Conservation (phyloP, 805 yeast genomes). For the Huiozyma naganishii region DNA sequence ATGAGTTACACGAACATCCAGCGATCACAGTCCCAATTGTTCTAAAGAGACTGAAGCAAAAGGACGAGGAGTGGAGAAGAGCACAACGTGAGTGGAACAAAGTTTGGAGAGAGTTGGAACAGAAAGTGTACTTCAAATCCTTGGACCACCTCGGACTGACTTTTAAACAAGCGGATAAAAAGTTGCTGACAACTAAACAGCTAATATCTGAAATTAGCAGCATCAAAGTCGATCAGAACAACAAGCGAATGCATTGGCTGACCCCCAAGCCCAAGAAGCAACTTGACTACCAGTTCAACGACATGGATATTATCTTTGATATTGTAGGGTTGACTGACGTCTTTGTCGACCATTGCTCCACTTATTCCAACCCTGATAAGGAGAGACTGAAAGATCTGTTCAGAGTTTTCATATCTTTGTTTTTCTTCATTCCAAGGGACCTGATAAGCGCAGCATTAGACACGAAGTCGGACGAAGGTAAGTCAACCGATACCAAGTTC, state of each 20-base stretch:
- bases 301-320: conserved; percentile 62
- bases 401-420: conserved; percentile 56
- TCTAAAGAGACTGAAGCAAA: conserved; percentile 84
- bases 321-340: conserved; percentile 55
- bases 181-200: conserved; percentile 79
- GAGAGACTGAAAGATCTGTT: conserved; percentile 65
- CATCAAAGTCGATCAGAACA: conserved; percentile 82
- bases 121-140: conserved; percentile 85
- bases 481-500: conserved; percentile 12
- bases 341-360: conserved; percentile 56
- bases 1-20: conserved; percentile 91
- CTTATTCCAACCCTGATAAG: conserved; percentile 71
- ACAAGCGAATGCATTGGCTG: conserved; percentile 74
- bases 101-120: conserved; percentile 97
- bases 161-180: conserved; percentile 93
- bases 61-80: conserved; percentile 97
- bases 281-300: conserved; percentile 52
- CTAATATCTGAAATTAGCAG: conserved; percentile 86
- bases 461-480: conserved; percentile 12
- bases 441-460: conserved; percentile 33
- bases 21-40: conserved; percentile 92
- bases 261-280: conserved; percentile 79
- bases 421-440: conserved; percentile 51
- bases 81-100: conserved; percentile 98
- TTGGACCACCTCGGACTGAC: conserved; percentile 92